These are phyloP conservation scores for Chlorella ohadii DNA, from an alignment of 139 green algal genomes.

Conservation along the genomic window DNA sequence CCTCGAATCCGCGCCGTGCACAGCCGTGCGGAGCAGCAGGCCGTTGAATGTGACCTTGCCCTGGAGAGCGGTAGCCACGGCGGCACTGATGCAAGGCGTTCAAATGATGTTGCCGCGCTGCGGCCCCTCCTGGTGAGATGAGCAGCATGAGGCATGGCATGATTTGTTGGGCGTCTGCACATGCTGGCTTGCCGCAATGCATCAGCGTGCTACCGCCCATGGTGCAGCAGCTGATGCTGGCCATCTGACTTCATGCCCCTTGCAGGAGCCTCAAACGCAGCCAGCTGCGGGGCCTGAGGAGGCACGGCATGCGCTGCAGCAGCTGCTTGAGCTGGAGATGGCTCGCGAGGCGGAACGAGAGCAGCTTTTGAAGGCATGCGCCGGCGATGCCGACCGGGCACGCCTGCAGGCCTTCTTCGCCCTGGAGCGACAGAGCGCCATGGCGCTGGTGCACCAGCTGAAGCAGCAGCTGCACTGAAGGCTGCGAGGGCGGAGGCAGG, in stretches of 20 bases:
- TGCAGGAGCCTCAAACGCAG: neutral
- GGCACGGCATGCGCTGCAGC: neutral
- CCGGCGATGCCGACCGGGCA: neutral
- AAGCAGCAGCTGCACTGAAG: conserved; percentile 13
- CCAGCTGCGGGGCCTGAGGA: neutral
- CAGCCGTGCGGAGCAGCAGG: neutral
- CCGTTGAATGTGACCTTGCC: no score
- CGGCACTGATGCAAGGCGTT: neutral
- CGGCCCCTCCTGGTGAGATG: no score
- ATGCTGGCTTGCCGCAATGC: no score
- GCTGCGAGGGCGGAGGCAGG: no score
- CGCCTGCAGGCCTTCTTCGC: conserved; percentile 12
- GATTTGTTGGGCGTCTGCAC: no score
- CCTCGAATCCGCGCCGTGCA: conserved; percentile 5
- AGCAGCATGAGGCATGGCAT: no score
- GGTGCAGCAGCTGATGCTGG: no score
- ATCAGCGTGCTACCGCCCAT: no score
- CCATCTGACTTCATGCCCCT: no score
- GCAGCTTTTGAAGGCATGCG: neutral
- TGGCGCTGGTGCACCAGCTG: conserved; percentile 20
- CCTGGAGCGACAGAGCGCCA: conserved; percentile 4
- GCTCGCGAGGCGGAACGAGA: conserved; percentile 10
- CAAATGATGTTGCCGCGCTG: no score
- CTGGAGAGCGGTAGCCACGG: neutral
- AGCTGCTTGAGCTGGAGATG: conserved; percentile 20